Percentiles rank a stretch among this genome's conserved stretches.
phyloP scores from a whole-genome alignment of 495 filamentous ascomycete genomes.

The Lasiosphaeris hirsuta region DNA sequence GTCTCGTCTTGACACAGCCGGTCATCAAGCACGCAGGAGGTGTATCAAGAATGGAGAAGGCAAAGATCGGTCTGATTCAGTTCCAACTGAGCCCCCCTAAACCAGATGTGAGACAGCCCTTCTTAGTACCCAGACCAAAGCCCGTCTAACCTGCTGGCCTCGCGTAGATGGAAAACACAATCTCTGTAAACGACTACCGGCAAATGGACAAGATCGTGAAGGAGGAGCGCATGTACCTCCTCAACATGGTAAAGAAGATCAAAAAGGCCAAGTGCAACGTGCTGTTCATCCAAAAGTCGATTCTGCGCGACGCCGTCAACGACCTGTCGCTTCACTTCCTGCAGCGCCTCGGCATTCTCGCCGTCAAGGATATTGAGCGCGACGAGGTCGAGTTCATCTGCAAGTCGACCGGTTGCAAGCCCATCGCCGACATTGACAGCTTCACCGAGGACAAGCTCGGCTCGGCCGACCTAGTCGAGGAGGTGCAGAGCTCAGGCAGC shows the following conservation, averaged over 20 bases:
- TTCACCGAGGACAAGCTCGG: conserved; percentile 99
- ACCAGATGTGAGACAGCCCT: conserved; percentile 68
- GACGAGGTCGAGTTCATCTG: conserved; percentile 99
- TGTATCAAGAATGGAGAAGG: conserved; percentile 93
- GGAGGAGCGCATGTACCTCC: conserved; percentile 94
- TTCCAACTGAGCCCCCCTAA: conserved; percentile 98
- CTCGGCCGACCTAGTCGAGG: conserved; percentile 91
- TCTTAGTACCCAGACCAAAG: neutral
- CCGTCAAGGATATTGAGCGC: conserved; percentile 94
- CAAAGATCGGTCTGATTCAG: conserved; percentile 92
- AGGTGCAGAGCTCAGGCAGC: conserved; percentile 79
- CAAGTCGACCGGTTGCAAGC: conserved; percentile 97
- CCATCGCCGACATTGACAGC: conserved; percentile 96
- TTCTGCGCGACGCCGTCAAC: conserved; percentile 95
- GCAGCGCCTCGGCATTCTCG: conserved; percentile 91
- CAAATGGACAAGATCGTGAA: conserved; percentile 99
- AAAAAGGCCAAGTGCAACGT: conserved; percentile 99
- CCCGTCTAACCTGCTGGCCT: conserved; percentile 3
- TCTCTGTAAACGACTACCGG: conserved; percentile 97
- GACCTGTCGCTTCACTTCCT: conserved; percentile 96
- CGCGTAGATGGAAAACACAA: conserved; percentile 93
- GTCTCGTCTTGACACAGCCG: conserved; percentile 85
- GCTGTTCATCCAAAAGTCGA: conserved; percentile 96
- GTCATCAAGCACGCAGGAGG: conserved; percentile 93
- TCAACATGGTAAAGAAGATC: conserved; percentile 99